phyloP scores from a whole-genome alignment of 1,139 yeast genomes.

The Saccharomyces hybrid region DNA sequence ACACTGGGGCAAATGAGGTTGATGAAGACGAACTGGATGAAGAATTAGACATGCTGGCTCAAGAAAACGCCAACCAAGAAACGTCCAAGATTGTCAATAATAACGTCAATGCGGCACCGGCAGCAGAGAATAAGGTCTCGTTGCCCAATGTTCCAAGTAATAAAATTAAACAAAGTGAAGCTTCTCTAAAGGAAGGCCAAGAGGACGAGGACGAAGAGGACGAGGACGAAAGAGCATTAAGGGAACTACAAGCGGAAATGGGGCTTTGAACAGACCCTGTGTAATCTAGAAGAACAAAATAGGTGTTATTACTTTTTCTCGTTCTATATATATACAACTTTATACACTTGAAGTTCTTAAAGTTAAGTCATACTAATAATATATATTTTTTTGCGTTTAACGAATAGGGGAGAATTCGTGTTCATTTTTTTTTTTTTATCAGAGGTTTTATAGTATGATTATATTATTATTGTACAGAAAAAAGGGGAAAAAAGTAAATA shows the following conservation, averaged over 20 bases:
- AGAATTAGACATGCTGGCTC: conserved; percentile 82
- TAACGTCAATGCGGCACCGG: conserved; percentile 15
- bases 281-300: background rate
- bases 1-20: conserved; percentile 63
- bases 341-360: background rate
- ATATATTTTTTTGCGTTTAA: conserved; percentile 4
- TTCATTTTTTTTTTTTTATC: background rate
- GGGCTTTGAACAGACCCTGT: conserved; percentile 49
- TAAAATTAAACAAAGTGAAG: conserved; percentile 13
- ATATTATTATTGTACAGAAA: background rate
- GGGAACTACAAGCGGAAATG: conserved; percentile 90
- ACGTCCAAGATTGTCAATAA: conserved; percentile 11
- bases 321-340: background rate
- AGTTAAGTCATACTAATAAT: conserved; percentile 2
- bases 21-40: conserved; percentile 85
- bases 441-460: background rate
- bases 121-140: conserved; percentile 21
- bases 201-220: conserved; percentile 56
- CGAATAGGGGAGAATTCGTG: background rate
- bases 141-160: conserved; percentile 38
- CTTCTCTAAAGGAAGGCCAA: conserved; percentile 5
- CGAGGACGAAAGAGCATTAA: conserved; percentile 86
- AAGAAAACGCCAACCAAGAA: conserved; percentile 58
- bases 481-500: background rate
- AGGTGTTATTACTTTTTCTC: background rate